Conservation (phyloP, 306 rosid species). For the Dalbergia cochinchinensis region DNA sequence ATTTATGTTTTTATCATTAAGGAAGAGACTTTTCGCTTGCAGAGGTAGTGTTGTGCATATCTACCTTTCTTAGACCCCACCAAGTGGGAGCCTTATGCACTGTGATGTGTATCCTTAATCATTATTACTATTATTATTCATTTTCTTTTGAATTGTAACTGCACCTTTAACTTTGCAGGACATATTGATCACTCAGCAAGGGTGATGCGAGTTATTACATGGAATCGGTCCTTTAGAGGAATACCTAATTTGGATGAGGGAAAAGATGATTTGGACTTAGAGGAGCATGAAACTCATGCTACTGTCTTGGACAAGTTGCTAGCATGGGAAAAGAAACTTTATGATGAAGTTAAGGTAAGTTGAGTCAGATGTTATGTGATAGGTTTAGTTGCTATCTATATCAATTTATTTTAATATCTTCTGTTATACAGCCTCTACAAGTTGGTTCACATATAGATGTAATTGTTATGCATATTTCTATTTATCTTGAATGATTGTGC, state of each 20-base stretch:
- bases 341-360: conserved; percentile 91
- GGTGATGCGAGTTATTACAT: conserved; percentile 92
- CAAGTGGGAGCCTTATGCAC: too few species aligned
- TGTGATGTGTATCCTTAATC: too few species aligned
- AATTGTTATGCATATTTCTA: background rate
- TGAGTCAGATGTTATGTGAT: background rate
- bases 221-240: conserved; percentile 91
- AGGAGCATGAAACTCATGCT: conserved; percentile 93
- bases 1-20: too few species aligned
- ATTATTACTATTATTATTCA: too few species aligned
- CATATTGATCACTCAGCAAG: conserved; percentile 95
- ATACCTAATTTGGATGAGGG: conserved; percentile 62
- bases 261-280: conserved; percentile 79
- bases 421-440: background rate
- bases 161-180: conserved; percentile 54
- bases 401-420: background rate
- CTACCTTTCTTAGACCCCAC: background rate
- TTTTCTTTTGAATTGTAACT: conserved; percentile 20
- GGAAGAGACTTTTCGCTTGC: too few species aligned
- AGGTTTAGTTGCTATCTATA: background rate
- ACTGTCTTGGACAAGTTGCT: conserved; percentile 92
- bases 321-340: conserved; percentile 98
- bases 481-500: conserved; percentile 1
- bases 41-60: background rate
- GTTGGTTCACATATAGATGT: background rate